Base-by-base conservation (phyloP, 768 basidiomycete genomes). In the Daedalea quercina region DNA sequence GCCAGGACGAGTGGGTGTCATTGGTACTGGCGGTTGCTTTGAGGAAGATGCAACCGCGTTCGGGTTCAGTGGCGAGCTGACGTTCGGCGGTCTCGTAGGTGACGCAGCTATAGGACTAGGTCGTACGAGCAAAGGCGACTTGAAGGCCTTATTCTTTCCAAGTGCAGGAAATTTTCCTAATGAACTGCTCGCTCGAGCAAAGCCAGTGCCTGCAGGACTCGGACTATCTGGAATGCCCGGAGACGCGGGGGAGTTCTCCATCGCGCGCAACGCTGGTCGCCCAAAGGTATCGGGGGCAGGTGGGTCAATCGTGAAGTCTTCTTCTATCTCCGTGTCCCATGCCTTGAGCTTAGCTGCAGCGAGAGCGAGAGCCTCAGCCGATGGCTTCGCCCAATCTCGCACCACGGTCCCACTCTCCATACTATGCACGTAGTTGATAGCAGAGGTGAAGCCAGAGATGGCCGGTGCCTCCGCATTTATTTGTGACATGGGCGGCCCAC, bases 61-160 rank as follows among this genome's bases (percentile, higher is more conserved):
- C 0, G 62, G 59, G 43, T 63, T 67, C n/a, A 61, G 52, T 1
- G 61, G 61, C 6, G 63, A 66, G 20, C 28, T 45, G 4, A 56
- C 37, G 17, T 60, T 28, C 3, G 54, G 28, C 1, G 48, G 23
- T 3, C 28, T 46, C 31, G 35, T 28, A 13, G 43, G 46, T 37
- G 31, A 13, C 42, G 25, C 44, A 9, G 47, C n/a, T 13, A 51
- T 12, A 12, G 47, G n/a, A 9, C 51, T 12, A 3, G 57, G 46
- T 25, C 44, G 33, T 24, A 13, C 34, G 26, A 63, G 20, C 24
- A 67, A 26, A 1, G 66, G 66, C 8, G 66, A 62, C 52, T 62
- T 65, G 66, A 67, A 67, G 1, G 60, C 57, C 47, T 59, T 63
- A 40, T 54, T 56, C 55, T 57, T 60, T 19, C 48, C 45, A 44